Base-by-base conservation (phyloP, 2,329 filamentous ascomycete species). In the Phialophora expanda region DNA sequence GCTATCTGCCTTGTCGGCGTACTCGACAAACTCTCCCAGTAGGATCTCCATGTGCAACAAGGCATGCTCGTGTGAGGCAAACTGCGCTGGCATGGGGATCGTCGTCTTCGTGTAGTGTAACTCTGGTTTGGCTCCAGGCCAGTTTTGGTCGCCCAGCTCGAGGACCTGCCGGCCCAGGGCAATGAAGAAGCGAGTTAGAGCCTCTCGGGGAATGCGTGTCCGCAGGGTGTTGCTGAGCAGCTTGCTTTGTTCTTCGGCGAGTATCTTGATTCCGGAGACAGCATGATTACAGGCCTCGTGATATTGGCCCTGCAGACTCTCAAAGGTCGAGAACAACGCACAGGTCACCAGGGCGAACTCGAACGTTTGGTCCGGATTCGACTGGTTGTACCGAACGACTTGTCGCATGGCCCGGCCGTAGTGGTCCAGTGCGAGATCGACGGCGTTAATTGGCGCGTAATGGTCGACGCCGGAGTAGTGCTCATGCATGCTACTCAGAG, bases 321-420 rank as follows among this genome's bases (percentile, higher is more conserved):
- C 85, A 56, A 86, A 80, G 69, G 83, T 84, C 26, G 83, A 81
- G 67, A 86, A 84, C 24, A 86, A 74, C 0, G 84, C 72, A 66
- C 83, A 85, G 5, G 81, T 80, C 2, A 84, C 74, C 17, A 85
- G 70, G 0, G 78, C 75, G 3, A 75, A 73, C 48, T 75, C 73
- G 24, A 75, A 74, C 17, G 67, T 76, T 71, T 73, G 66, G 14
- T 76, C 69, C 17, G 75, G 69, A 54, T 71, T 66, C 2, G 75
- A 71, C 65, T 78, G 78, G 26, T 80, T 78, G 44, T 79, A 69
- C 8, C 65, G 66, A 2, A 74, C 66, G 28, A 85, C 67, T 22
- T 78, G 76, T 0, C 75, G 73, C 41, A 86, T 82, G 2, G 84
- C 81, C 61, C 80, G 80, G 64, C 81, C 81, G 69, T 86, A 86